Conservation (phyloP, 345 rosid species). For the Geranium rotundifolium region DNA sequence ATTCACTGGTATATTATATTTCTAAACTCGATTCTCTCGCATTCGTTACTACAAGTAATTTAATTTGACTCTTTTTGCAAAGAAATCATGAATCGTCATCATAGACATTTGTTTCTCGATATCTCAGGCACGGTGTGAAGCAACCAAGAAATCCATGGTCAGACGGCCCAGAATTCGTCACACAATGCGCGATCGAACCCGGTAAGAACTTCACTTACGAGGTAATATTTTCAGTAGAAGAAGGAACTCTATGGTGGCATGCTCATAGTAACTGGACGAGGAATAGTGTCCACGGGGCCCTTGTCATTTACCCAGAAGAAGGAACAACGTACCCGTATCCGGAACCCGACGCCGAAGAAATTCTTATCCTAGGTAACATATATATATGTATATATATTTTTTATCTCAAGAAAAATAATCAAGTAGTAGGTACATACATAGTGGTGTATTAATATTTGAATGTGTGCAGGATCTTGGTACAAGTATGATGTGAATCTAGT, state of each 20-base stretch:
- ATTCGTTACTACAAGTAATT: no score
- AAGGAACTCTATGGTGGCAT: conserved; percentile 53
- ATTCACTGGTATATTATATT: conserved; percentile 4
- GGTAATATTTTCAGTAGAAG: conserved; percentile 19
- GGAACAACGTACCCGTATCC: conserved; percentile 22
- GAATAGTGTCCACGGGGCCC: conserved; percentile 35
- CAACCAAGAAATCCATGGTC: conserved; percentile 38
- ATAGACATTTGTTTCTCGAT: no score
- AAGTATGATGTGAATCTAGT: conserved; percentile 2
- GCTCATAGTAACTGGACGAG: conserved; percentile 43
- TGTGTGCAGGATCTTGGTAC: conserved; percentile 16
- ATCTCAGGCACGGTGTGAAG: conserved; percentile 34
- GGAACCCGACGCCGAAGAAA: conserved; percentile 24
- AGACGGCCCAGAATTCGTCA: conserved; percentile 38
- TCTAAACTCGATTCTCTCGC: no score
- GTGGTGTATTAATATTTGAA: no score
- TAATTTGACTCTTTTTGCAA: no score
- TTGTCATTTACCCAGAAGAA: conserved; percentile 14
- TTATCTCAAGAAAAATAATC: neutral
- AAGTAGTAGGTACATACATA: no score
- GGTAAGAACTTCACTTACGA: conserved; percentile 26
- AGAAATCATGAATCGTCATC: no score
- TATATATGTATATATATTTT: neutral
- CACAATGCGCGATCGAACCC: conserved; percentile 38
- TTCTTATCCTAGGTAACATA: conserved; percentile 17